Percentiles rank a stretch among this genome's conserved stretches.
phyloP scores from a whole-genome alignment of 495 filamentous ascomycete species.

The Hypoxylon lienhwacheense region DNA sequence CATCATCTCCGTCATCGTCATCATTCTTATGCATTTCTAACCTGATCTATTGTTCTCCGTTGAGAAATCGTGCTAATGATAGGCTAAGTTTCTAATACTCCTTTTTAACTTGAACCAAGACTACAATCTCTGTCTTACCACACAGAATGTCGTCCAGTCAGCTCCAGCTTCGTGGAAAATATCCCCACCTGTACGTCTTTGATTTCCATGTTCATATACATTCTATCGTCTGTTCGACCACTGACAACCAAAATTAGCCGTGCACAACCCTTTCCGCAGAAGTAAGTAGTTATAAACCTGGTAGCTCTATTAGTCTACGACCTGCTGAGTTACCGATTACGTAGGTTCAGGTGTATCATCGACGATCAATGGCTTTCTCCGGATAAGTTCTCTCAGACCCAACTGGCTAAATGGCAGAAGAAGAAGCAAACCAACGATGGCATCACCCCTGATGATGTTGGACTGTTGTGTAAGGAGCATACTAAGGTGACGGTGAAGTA shows the following conservation, averaged over 20 bases:
- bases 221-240: too few relatives aligned
- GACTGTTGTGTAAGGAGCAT: constrained; percentile 37
- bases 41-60: too few relatives aligned
- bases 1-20: too few relatives aligned
- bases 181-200: background rate
- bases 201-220: background rate
- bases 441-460: constrained; percentile 32
- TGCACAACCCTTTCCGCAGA: too few relatives aligned
- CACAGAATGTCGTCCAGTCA: too few relatives aligned
- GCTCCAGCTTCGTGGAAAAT: too few relatives aligned
- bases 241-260: too few relatives aligned
- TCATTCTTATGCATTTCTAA: too few relatives aligned
- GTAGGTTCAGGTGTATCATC: constrained; percentile 52
- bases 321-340: constrained; percentile 32
- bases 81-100: too few relatives aligned
- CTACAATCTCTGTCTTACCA: too few relatives aligned
- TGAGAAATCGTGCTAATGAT: too few relatives aligned
- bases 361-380: constrained; percentile 49
- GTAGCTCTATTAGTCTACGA: background rate
- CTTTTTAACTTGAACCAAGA: too few relatives aligned
- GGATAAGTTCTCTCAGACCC: constrained; percentile 50
- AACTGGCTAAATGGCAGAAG: constrained; percentile 45
- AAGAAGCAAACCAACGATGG: constrained; percentile 19
- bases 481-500: background rate
- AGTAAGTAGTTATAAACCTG: constrained; percentile 9